A percentile compares a stretch with the other conserved stretches of the same genome.
Conservation (phyloP, 2,329 filamentous ascomycete genomes). For the Trichoderma koningii region DNA sequence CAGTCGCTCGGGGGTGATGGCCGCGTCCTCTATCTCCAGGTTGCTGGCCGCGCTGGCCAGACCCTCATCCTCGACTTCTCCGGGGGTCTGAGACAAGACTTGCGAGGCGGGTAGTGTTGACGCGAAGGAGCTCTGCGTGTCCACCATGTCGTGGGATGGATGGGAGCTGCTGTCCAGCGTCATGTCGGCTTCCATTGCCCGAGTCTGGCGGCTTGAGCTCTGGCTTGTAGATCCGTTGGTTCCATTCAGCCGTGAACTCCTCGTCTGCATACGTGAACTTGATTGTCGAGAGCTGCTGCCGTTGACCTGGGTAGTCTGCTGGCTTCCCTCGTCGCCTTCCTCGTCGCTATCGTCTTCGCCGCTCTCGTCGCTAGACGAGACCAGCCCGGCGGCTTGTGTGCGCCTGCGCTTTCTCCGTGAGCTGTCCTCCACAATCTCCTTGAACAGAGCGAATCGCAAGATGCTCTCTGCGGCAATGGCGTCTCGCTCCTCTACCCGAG, state of each 20-base stretch:
- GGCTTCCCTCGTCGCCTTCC: constrained; percentile 58
- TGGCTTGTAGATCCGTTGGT: constrained; percentile 3
- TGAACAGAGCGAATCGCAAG: constrained; percentile 92
- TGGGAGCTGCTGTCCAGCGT: constrained; percentile 33
- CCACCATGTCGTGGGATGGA: constrained; percentile 46
- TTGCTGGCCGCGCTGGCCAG: constrained; percentile 47
- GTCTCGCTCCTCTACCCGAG: constrained; percentile 84
- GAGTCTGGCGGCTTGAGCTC: neutral
- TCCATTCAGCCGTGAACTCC: constrained; percentile 38
- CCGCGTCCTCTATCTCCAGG: constrained; percentile 46
- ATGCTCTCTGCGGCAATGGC: constrained; percentile 86
- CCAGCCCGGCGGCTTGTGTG: constrained; percentile 56
- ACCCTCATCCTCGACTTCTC: constrained; percentile 47
- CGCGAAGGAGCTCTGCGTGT: constrained; percentile 66
- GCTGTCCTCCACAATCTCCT: constrained; percentile 81
- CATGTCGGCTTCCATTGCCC: constrained; percentile 46
- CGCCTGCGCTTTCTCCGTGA: constrained; percentile 83
- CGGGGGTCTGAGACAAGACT: constrained; percentile 51
- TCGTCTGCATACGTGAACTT: constrained; percentile 30
- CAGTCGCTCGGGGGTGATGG: constrained; percentile 65
- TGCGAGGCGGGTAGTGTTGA: constrained; percentile 80
- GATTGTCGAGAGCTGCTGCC: constrained; percentile 39
- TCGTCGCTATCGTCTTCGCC: constrained; percentile 61
- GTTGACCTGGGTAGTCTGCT: constrained; percentile 55
- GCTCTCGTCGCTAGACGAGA: constrained; percentile 61